Conservation (phyloP, 2,329 filamentous ascomycete genomes). For the Pseudofabraea citricarpa region DNA sequence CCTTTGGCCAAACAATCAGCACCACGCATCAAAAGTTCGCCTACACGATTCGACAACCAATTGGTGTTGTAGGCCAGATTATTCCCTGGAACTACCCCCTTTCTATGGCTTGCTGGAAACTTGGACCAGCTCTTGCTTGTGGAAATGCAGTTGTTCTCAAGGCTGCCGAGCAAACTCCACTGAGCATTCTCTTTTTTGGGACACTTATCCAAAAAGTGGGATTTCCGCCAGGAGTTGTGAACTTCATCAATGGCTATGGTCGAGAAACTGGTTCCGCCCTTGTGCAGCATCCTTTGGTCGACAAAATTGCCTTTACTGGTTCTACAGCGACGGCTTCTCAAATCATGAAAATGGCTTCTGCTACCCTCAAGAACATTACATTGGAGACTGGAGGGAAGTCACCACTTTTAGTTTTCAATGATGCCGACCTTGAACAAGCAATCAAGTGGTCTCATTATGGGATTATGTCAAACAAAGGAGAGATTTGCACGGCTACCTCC, state of each 20-base stretch:
- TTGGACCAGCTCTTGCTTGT: slow-evolving; percentile 59
- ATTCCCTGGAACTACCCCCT: slow-evolving; percentile 78
- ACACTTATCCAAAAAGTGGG: slow-evolving; percentile 65
- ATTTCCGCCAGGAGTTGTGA: slow-evolving; percentile 71
- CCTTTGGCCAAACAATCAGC: slow-evolving; percentile 67
- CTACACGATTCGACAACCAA: slow-evolving; percentile 67
- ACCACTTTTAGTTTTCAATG: slow-evolving; percentile 54
- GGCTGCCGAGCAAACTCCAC: slow-evolving; percentile 58
- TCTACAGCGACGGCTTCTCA: slow-evolving; percentile 63
- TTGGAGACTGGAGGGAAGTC: slow-evolving; percentile 61
- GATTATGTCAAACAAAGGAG: slow-evolving; percentile 43
- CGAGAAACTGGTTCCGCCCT: slow-evolving; percentile 60
- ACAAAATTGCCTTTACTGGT: slow-evolving; percentile 74
- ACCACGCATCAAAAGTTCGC: slow-evolving; percentile 64
- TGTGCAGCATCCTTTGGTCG: slow-evolving; percentile 57
- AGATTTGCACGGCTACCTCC: slow-evolving; percentile 57
- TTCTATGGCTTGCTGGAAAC: slow-evolving; percentile 68
- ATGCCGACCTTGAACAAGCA: slow-evolving; percentile 58
- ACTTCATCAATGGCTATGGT: slow-evolving; percentile 66
- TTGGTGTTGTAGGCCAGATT: slow-evolving; percentile 69
- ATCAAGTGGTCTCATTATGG: slow-evolving; percentile 56
- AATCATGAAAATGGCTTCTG: slow-evolving; percentile 65
- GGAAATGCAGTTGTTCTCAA: slow-evolving; percentile 58
- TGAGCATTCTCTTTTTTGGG: slow-evolving; percentile 58
- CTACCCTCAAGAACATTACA: slow-evolving; percentile 57